Evolutionary conservation across 2,329 filamentous ascomycete species (phyloP), one percentile per base, ranked within the genome.

Genomic region (Zymoseptoria tritici): DNA sequence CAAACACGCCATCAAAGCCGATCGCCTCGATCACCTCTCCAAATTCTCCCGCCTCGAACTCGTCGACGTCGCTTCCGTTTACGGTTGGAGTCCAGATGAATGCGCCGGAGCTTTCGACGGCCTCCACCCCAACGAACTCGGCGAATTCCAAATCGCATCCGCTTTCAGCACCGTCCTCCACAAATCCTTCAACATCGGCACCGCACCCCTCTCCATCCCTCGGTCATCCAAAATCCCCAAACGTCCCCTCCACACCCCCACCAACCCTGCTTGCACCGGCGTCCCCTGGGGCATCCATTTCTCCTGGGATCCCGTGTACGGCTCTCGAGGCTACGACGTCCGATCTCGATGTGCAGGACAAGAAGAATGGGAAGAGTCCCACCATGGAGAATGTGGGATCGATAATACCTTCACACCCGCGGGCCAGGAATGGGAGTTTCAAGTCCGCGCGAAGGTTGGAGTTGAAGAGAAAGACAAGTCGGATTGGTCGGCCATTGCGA

Each of bases 61-160:
- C 13, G 76, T 75, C 6, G 64, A 69, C 3, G 63, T 78, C 3
- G 62, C 61, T 11, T 22, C 53, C 11, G 60, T 11, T 58, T 69
- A 54, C 66, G 70, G 59, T 60, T 70, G 54, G 73, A 76, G 50
- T 61, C 69, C 22, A 66, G 71, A 70, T 59, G 62, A 64, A 55
- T 62, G 57, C 58, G 66, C 52, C 63, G 9, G 68, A 0, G 71
- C 72, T 5, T 74, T 76, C 58, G 77, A 79, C 64, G 77, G 77
- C 9, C 63, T 79, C 8, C 77, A 80, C 57, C 77, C 77, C 0
- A 76, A 74, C 54, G 70, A 70, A 5, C 64, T 73, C 1, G 77
- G 76, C 16, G 77, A 79, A 54, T 77, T 69, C 61, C 70, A 78
- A 57, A 75, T 79, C 55, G 76, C 77, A 2, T 64, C 70, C 51